Base-by-base conservation (phyloP, 2,329 filamentous ascomycete species). In the Juglanconis oblonga region DNA sequence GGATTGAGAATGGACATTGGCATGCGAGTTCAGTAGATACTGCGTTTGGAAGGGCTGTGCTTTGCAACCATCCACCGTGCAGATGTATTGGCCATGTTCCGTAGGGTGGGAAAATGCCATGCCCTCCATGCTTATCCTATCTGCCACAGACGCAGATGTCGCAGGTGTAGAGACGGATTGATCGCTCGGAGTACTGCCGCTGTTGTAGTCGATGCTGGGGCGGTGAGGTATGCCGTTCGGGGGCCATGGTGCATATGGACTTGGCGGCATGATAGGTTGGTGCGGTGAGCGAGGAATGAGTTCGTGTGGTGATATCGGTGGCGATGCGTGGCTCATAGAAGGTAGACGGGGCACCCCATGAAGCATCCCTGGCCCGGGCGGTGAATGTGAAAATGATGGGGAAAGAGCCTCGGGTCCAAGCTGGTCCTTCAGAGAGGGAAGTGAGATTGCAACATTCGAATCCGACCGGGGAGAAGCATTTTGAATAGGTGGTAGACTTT, bases 1-100 rank as follows among this genome's bases (percentile, higher is more conserved):
- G 29, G 78, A 81, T 2, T 83, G 85, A 2, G 86, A 89, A 72
- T 89, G 87, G 4, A 89, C 87, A 64, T 89, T 89, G 55, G 87
- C 86, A 69, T 94, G 91, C 0, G 90, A 94, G 71, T 92, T 94
- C 29, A 94, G 77, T 9, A 94, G 79, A 74, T 87, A 87, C 67
- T 87, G 86, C 0, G 91, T 95, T 67, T 91, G 88, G 66, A 95
- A 95, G 0, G 91, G 87, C 35, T 80, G 74, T 1, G 90, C 90
- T 42, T 72, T 89, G 71, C 91, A 95, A 8, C 87, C 88, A 7
- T 79, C 67, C 53, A 77, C 76, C 67, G 74, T 79, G 71, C 89
- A 93, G 50, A 82, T 75, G 69, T 83, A 90, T 4, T 74, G 74
- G 24, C 80, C 83, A 53, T 76, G 69, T 7, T 58, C 62, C 42